Conservation (phyloP, 768 basidiomycete genomes). For the Mrakia hoshinonis region DNA sequence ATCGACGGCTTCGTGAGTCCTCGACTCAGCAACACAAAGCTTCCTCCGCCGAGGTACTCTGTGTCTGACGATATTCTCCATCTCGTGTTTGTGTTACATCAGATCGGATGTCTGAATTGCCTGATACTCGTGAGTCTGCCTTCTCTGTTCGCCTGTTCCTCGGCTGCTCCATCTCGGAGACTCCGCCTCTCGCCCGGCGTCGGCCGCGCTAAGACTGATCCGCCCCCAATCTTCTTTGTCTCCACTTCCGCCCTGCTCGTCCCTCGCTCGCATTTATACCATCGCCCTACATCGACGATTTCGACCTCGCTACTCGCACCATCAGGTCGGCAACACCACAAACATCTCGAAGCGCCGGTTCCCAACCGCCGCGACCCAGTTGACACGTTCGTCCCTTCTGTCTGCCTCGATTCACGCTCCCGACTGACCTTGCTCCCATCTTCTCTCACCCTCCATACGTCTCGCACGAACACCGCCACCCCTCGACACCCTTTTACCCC, state of each 20-base stretch:
- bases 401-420: not conserved
- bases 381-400: not conserved
- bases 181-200: too few relatives aligned
- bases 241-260: not conserved
- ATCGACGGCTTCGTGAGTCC: too few relatives aligned
- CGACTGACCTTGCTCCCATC: not conserved
- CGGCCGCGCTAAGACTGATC: too few relatives aligned
- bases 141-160: not conserved
- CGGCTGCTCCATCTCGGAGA: not conserved
- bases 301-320: too few relatives aligned
- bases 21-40: too few relatives aligned
- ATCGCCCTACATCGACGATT: too few relatives aligned
- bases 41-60: too few relatives aligned
- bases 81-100: too few relatives aligned
- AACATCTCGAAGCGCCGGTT: not conserved
- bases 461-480: too few relatives aligned
- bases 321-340: not conserved
- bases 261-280: not conserved
- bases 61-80: too few relatives aligned
- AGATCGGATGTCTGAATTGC: conserved; percentile 8
- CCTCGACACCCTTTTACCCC: too few relatives aligned
- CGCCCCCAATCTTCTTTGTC: not conserved
- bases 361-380: not conserved
- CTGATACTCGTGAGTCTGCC: not conserved
- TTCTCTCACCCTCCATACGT: not conserved